These are phyloP conservation scores for Amanita subjunquillea DNA, from an alignment of 768 basidiomycete species.

Conservation along the genomic window DNA sequence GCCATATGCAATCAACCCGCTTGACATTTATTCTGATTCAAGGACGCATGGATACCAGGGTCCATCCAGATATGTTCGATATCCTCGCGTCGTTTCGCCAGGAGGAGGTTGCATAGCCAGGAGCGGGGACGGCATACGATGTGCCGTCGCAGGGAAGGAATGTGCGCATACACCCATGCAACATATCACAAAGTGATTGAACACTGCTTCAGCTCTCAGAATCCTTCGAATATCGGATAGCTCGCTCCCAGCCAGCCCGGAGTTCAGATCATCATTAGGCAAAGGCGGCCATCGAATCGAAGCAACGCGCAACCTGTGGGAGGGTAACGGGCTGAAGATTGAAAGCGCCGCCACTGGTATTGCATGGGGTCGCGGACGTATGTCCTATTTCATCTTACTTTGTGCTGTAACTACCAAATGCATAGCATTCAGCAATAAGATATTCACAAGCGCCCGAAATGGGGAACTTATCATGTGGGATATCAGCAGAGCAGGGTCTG, in stretches of 20 bases:
- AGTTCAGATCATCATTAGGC: conserved; percentile 44
- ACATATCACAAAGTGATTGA: neutral
- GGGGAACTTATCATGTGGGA: conserved; percentile 85
- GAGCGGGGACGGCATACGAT: conserved; percentile 54
- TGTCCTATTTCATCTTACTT: conserved; percentile 12
- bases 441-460: conserved; percentile 71
- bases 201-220: conserved; percentile 35
- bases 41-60: conserved; percentile 30
- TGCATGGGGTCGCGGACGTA: conserved; percentile 68
- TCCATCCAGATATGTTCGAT: conserved; percentile 41
- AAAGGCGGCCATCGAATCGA: conserved; percentile 61
- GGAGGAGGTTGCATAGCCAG: conserved; percentile 63
- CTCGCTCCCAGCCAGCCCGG: conserved; percentile 24
- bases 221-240: conserved; percentile 45
- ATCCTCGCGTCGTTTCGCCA: conserved; percentile 45
- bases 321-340: conserved; percentile 65
- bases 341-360: conserved; percentile 74
- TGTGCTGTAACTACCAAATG: neutral
- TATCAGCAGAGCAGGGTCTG: conserved; percentile 49
- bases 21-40: conserved; percentile 30
- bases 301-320: conserved; percentile 69
- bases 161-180: conserved; percentile 30
- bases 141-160: conserved; percentile 73
- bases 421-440: conserved; percentile 61
- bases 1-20: neutral